phyloP scores from a whole-genome alignment of 2,329 filamentous ascomycete species.

The Alternaria solani region DNA sequence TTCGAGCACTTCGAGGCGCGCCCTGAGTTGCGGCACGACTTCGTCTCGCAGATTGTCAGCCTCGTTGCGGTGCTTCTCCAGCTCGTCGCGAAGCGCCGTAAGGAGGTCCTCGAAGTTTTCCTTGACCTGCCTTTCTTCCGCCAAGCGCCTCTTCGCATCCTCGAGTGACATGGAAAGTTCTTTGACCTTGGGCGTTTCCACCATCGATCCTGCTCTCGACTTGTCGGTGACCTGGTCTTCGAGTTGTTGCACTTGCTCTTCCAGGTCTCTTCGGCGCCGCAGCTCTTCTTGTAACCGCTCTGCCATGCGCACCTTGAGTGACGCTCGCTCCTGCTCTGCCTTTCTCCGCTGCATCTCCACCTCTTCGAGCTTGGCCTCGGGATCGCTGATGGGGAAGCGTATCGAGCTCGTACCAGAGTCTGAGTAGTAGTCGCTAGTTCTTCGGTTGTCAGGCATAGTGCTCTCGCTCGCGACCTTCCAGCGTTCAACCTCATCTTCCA shows the following conservation, averaged over 20 bases:
- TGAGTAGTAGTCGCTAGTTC: slow-evolving; percentile 97
- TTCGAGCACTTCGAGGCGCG: slow-evolving; percentile 80
- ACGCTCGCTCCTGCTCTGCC: slow-evolving; percentile 90
- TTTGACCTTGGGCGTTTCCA: slow-evolving; percentile 65
- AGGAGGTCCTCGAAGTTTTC: slow-evolving; percentile 94
- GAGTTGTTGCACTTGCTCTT: slow-evolving; percentile 83
- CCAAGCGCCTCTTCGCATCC: slow-evolving; percentile 80
- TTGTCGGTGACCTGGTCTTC: slow-evolving; percentile 71
- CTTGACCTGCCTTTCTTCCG: slow-evolving; percentile 86
- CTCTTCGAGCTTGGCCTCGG: slow-evolving; percentile 68
- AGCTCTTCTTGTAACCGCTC: slow-evolving; percentile 89
- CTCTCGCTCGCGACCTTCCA: slow-evolving; percentile 78
- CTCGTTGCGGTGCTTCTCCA: slow-evolving; percentile 84
- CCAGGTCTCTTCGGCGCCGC: slow-evolving; percentile 74
- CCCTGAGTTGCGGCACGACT: slow-evolving; percentile 78
- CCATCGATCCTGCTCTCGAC: slow-evolving; percentile 35
- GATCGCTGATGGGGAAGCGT: slow-evolving; percentile 73
- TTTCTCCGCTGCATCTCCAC: slow-evolving; percentile 82
- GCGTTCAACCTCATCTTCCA: slow-evolving; percentile 91
- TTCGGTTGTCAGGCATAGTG: slow-evolving; percentile 67
- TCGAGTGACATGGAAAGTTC: slow-evolving; percentile 84
- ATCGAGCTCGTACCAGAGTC: slow-evolving; percentile 91
- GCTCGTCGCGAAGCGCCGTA: slow-evolving; percentile 80
- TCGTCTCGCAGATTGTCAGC: slow-evolving; percentile 91
- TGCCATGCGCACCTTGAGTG: slow-evolving; percentile 83